These are phyloP conservation scores for Flaveria sonorensis DNA, from an alignment of 129 eudicot genomes.

Conservation along the genomic window DNA sequence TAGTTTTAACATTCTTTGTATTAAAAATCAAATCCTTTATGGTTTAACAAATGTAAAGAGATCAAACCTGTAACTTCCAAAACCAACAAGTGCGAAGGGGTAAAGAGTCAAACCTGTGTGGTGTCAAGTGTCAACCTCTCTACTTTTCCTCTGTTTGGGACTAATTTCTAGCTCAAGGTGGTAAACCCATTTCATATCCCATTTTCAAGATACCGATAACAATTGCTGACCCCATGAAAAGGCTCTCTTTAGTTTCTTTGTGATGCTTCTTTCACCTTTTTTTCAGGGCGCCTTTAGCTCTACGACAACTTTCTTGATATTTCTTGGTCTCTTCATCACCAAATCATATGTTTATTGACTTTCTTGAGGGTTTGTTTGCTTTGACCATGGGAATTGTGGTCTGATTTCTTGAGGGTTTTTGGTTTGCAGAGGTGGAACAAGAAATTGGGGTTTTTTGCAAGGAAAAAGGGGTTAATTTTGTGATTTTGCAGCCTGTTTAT, in stretches of 20 bases:
- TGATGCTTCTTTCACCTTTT: slow-evolving; percentile 21
- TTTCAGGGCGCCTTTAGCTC: slow-evolving; percentile 9
- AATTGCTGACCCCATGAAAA: slow-evolving; percentile 28
- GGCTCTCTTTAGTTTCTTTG: slow-evolving; percentile 9
- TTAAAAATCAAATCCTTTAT: neutral
- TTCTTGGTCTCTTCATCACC: slow-evolving; percentile 31
- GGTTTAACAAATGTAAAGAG: neutral
- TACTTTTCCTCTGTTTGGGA: slow-evolving; percentile 12
- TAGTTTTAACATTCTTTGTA: too few relatives aligned
- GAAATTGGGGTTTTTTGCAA: slow-evolving; percentile 5
- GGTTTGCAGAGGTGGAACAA: neutral
- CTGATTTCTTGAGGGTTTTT: slow-evolving; percentile 20
- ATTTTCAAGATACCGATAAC: slow-evolving; percentile 15
- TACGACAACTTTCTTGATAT: slow-evolving; percentile 20
- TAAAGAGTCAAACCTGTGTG: neutral
- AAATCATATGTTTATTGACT: slow-evolving; percentile 17
- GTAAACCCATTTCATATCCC: slow-evolving; percentile 25
- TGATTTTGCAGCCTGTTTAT: slow-evolving; percentile 14
- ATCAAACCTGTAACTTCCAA: neutral
- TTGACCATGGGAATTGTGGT: slow-evolving; percentile 13
- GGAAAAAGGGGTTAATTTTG: neutral
- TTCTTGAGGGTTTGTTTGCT: slow-evolving; percentile 1
- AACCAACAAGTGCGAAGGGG: neutral
- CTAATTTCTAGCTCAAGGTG: slow-evolving; percentile 16
- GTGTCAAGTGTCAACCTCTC: slow-evolving; percentile 10